Evolutionary conservation across 2,329 filamentous ascomycete genomes (phyloP), one percentile per base, ranked within the genome.

Genomic region (Metarhizium anisopliae): DNA sequence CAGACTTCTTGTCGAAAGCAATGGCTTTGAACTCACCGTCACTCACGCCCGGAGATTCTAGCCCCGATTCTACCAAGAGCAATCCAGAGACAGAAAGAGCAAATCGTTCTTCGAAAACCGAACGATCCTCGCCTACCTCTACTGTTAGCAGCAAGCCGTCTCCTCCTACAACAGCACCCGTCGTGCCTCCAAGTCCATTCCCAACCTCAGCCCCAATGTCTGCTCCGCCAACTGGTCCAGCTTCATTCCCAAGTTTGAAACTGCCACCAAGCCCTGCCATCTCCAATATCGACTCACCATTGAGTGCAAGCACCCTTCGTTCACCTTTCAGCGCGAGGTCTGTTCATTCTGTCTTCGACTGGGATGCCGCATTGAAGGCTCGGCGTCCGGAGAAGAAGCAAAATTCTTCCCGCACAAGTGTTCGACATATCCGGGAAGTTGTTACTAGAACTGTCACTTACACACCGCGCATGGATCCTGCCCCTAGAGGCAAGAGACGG

Each of bases 371-470:
- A 7, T 79, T 85, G 63, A 89, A 87, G 71, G 79, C 79, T 50
- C 79, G 82, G 53, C 85, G 83, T 63, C 78, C 82, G 58, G 86
- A 87, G 54, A 76, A 76, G 68, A 76, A 78, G 63, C 80, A 78
- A 60, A 81, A 82, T 67, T 67, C 78, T 16, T 75, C 81, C 45
- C 80, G 79, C 61, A 84, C 84, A 36, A 85, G 78, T 63, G 77
- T 85, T 56, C 82, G 85, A 58, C 80, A 87, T 66, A 90, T 96
- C 57, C 80, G 90, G 55, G 91, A 96, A 70, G 90, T 96, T 4
- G 89, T 96, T 54, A 96, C 92, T n/a, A 82, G 91, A 63, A 96
- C 91, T 16, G 89, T 96, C 58, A 96, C 90, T 45, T 96, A 95
- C 72, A 95, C 89, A 68, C 87, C 84, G 59, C 79, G 86, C 61